Conservation (phyloP, 2,329 filamentous ascomycete species). For the Hansfordia pulvinata region DNA sequence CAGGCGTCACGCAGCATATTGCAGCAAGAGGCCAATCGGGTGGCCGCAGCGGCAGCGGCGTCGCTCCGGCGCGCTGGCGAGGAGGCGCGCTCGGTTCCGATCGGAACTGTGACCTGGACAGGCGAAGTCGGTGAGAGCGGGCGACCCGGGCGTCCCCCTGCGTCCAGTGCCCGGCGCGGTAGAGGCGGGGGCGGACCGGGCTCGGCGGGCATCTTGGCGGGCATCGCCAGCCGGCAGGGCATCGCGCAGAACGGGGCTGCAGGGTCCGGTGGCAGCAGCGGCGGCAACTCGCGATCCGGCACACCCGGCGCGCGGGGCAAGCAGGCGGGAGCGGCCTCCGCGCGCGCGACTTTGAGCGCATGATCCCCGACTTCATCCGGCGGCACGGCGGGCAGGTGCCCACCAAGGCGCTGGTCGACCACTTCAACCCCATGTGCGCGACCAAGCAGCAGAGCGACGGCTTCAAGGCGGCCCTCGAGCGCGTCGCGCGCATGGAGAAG, state of each 20-base stretch:
- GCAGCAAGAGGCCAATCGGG: conserved; percentile 65
- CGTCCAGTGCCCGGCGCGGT: conserved; percentile 34
- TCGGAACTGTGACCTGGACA: conserved; percentile 89
- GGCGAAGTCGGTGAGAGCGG: conserved; percentile 71
- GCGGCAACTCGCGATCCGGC: conserved; percentile 30
- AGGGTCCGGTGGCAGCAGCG: conserved; percentile 11
- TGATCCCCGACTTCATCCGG: conserved; percentile 69
- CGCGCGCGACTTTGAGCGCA: conserved; percentile 49
- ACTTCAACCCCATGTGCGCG: conserved; percentile 72
- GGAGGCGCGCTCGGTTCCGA: conserved; percentile 57
- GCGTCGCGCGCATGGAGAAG: conserved; percentile 60
- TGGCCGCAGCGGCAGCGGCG: conserved; percentile 65
- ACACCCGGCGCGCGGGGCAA: conserved; percentile 22
- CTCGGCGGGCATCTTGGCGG: conserved; percentile 40
- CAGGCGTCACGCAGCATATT: conserved; percentile 67
- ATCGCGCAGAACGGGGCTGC: conserved; percentile 7
- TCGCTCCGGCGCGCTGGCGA: conserved; percentile 63
- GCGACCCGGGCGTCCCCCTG: too few relatives aligned
- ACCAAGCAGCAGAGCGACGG: conserved; percentile 55
- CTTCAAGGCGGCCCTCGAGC: conserved; percentile 70
- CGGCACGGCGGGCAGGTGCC: conserved; percentile 66
- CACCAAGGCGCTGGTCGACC: conserved; percentile 76
- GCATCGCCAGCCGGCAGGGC: conserved; percentile 43
- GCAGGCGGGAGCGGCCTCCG: conserved; percentile 21
- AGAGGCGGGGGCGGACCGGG: conserved; percentile 34